Base-by-base conservation (phyloP, 805 yeast genomes). In the Saccharomycopsis guyanensis region DNA sequence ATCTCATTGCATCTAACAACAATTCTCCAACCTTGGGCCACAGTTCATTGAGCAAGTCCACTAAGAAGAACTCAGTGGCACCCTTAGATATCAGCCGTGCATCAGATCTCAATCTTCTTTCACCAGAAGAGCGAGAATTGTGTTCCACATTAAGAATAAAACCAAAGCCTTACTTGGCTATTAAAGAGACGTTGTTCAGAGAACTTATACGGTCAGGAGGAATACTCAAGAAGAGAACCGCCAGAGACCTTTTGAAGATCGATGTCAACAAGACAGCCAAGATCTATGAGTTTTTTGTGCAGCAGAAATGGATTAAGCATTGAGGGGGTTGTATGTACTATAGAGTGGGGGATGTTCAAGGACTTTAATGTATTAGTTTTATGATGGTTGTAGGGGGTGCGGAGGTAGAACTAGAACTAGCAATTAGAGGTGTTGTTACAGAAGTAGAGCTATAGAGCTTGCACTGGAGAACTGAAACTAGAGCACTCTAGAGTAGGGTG, bases 101-200 rank as follows among this genome's bases (percentile, higher is more conserved):
- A 0, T 76, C 88, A 1, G 97, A 93, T 60, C 85, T 75, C 50
- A 88, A 86, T 35, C 65, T 93, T 47, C 67, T 93, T 41, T 82
- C 94, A 1, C 76, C 79, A n/a, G 96, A 86, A 46, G 99, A 93
- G 60, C 91, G 83, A 60, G 78, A 76, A 45, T 65, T 93, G 40
- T 94, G 98, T 65, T 72, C 89, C 3, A 83, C 79, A 41, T 69
- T 94, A 51, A 77, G 95, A 52, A 82, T 94, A 8, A 65, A 84
- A 47, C 98, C 99, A 13, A 91, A 93, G 61, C 95, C 97, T 2
- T 93, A 91, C 59, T 68, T 93, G 51, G 96, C 95, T 2, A 86
- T 93, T 53, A 93, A 93, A 59, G 95, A 86, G 60, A 78, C 86
- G 2, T 64, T 93, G 46, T 87, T 93, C 70, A 77, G 94, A 56